These are phyloP conservation scores for Tuctoria greenei DNA, from an alignment of 176 grass and related monocot species.

Conservation along the genomic window DNA sequence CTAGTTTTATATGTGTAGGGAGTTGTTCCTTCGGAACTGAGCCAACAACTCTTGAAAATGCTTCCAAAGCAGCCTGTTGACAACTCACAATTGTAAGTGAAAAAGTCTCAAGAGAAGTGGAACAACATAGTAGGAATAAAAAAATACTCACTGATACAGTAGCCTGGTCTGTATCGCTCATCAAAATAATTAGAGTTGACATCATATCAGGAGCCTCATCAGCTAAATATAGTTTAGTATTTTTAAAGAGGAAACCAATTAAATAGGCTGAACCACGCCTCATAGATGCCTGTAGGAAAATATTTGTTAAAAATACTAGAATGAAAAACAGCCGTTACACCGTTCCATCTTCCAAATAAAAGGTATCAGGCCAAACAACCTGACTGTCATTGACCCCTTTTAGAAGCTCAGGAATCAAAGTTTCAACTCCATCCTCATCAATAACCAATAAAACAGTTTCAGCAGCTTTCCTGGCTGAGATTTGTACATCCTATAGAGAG, in stretches of 20 bases:
- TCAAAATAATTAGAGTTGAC: constrained; percentile 72
- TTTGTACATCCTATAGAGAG: constrained; percentile 76
- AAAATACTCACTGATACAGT: constrained; percentile 78
- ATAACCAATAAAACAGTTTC: constrained; percentile 94
- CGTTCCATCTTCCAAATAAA: not conserved
- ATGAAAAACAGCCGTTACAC: constrained; percentile 11
- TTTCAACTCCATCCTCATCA: constrained; percentile 85
- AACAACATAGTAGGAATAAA: constrained; percentile 20
- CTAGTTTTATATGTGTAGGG: constrained; percentile 84
- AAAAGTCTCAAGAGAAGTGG: constrained; percentile 23
- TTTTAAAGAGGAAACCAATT: constrained; percentile 93
- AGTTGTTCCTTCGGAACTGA: constrained; percentile 90
- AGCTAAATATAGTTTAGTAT: constrained; percentile 86
- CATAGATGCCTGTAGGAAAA: constrained; percentile 69
- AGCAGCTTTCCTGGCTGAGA: constrained; percentile 80
- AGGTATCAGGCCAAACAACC: constrained; percentile 49
- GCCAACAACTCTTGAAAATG: constrained; percentile 82
- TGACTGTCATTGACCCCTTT: constrained; percentile 85
- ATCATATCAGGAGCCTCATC: constrained; percentile 89
- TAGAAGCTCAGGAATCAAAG: constrained; percentile 80
- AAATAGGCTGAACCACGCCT: constrained; percentile 79
- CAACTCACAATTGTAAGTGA: constrained; percentile 38
- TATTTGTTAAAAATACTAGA: constrained; percentile 17
- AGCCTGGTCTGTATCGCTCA: constrained; percentile 82
- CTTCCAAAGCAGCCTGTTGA: constrained; percentile 87